These are phyloP conservation scores for Colletotrichum camelliae DNA, from an alignment of 2,329 filamentous ascomycete species.

Conservation along the genomic window DNA sequence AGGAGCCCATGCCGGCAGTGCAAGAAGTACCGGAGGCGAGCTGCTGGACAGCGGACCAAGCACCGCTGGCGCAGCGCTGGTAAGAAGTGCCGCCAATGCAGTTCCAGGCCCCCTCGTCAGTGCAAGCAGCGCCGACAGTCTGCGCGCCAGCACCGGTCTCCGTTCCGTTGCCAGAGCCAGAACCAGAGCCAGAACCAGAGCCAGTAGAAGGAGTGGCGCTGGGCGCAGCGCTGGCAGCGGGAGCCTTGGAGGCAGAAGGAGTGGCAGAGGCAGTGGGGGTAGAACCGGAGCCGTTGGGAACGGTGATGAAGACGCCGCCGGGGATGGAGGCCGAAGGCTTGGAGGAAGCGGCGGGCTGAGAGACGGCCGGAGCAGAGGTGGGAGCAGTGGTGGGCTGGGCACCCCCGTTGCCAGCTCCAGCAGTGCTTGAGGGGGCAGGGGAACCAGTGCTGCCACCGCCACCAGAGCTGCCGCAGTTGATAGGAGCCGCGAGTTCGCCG, in stretches of 20 bases:
- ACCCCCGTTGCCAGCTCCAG: not conserved
- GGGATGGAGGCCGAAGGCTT: slow-evolving; percentile 25
- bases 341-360: not conserved
- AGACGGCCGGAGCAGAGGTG: slow-evolving; percentile 25
- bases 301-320: slow-evolving; percentile 48
- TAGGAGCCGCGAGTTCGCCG: too few relatives aligned
- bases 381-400: not conserved
- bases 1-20: slow-evolving; percentile 41
- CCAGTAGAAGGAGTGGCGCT: not conserved
- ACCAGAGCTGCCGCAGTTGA: too few relatives aligned
- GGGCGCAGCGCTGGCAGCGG: slow-evolving; percentile 7
- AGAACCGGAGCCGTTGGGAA: slow-evolving; percentile 19
- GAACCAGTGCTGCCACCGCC: not conserved
- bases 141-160: slow-evolving; percentile 32
- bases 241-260: slow-evolving; percentile 17
- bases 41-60: slow-evolving; percentile 48
- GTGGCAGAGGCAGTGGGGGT: slow-evolving; percentile 22
- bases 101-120: slow-evolving; percentile 57
- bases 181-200: slow-evolving; percentile 22
- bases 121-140: slow-evolving; percentile 50
- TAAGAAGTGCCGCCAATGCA: slow-evolving; percentile 55
- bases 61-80: slow-evolving; percentile 60
- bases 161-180: not conserved
- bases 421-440: accelerated
- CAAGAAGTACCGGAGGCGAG: slow-evolving; percentile 55